Evolutionary conservation across 352 stramenopile genomes (phyloP), one percentile per base, ranked within the genome.

Genomic region (Aphanomyces cochlioides): DNA sequence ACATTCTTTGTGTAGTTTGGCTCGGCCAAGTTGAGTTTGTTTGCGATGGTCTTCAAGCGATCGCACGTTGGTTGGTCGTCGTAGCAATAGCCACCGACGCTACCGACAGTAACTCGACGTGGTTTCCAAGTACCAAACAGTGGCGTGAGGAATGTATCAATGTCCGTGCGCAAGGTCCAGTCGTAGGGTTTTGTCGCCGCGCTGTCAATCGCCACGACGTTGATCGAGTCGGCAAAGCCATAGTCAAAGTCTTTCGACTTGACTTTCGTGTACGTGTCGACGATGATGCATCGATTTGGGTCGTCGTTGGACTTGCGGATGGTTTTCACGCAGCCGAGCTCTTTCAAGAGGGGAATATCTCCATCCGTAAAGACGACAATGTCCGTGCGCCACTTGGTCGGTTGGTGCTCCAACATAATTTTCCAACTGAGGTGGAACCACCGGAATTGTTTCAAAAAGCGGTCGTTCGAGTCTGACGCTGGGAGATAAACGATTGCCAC

Each of bases 351-450:
- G 43, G 43, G 43, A n/a, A 50, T n/a, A n/a, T 50, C 10, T 50
- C 43, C 43, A 2, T 67, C 60, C 0, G 21, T 37, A 59, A 67
- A 60, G 7, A 67, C 60, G 3, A 67, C 41, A 58, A 67, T 58
- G 60, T 67, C 60, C 13, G 38, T 67, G 60, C 60, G 60, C 60
- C 60, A 63, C 15, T 13, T 28, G 5, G 36, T 7, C 12, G 19
- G 56, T 43, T 63, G 34, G 12, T 13, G 21, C 15, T 8, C 28
- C 6, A 38, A 37, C 56, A 63, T 63, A 13, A n/a, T 13, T 28
- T 19, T 17, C 50, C 50, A 58, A 21, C 54, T 61, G 17, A 28
- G 54, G 21, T 61, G 54, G 54, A 61, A 37, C 54, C 54, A 39
- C 34, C 54, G 54, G 6, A 61, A 37, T 37, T 61, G 28, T 12